Evolutionary conservation across 192 early-diverging fungal species (phyloP), one percentile per base, ranked within the genome.

Genomic region (Podila epicladia): DNA sequence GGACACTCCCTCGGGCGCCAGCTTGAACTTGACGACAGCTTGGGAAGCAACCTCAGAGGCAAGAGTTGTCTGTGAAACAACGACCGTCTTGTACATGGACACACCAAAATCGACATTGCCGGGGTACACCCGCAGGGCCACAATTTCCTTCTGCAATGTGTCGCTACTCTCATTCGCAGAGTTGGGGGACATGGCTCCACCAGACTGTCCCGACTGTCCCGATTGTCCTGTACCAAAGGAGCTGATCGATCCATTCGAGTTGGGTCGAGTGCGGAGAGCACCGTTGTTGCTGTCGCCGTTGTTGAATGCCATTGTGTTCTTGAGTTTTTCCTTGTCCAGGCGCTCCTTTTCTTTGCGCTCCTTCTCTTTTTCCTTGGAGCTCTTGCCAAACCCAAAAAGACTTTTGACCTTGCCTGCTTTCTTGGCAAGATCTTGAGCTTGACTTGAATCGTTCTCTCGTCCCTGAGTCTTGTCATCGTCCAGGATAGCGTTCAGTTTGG

Each of bases 101-200:
- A 84, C 84, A 13, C 83, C 84, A 62, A 89, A 78, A 67, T 89
- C 86, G 53, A 89, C 85, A 57, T 90, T 88, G 31, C 89, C 89
- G 6, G 87, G 73, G 72, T 84, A 89, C n/a, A 90, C 85, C 4
- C 86, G 83, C 22, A 90, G 58, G 2, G 88, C 83, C 45, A 82
- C 84, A 59, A 82, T 73, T 33, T 85, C 82, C 9, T 80, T 70
- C 35, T 84, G 73, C 26, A 65, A 29, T 35, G 68, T 29, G 19
- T 74, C 71, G 29, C 60, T 45, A 37, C 58, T 80, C 20, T 72
- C 70, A 28, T 31, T 66, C 38, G 58, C 62, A 29, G 51, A 74
- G 29, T 38, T 58, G 9, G 70, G 76, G 9, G 82, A 72, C 74
- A 58, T 26, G 49, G 64, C 38, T 37, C 49, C 48, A 28, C 22